Evolutionary conservation across 176 grass and related monocot genomes (phyloP), one percentile per base, ranked within the genome.

Genomic region (Oryza nivara): DNA sequence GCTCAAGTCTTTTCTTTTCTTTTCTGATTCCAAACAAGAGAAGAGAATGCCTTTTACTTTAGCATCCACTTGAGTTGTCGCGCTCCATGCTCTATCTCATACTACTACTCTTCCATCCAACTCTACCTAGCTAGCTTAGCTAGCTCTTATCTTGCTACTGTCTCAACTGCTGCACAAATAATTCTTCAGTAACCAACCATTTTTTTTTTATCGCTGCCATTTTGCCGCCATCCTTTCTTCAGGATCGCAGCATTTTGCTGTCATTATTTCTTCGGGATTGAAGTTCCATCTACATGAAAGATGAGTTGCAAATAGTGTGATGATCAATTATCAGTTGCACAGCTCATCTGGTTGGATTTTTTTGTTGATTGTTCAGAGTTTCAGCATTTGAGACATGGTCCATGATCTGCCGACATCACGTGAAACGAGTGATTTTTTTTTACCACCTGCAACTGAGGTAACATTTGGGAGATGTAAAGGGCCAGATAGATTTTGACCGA

Each of bases 101-200:
- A 73, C 54, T 56, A 41, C 40, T 41, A 58, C 54, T 36, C 68
- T 30, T 77, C 73, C 54, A 82, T 89, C 63, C 49, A 65, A 8
- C 7, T 41, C 7, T 41, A 58, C 48, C 65, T 68, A 69, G 17
- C 78, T 58, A 58, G 30, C 30, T 32, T 32, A 26, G 6, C 2
- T 20, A 7, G 52, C 2, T 58, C 52, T 17, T 58, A 20, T 32
- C 54, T 34, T 34, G 47, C 40, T 81, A 89, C 77, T 68, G 67
- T 83, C 80, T 75, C 88, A 83, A 87, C 88, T 87, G 80, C 69
- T 83, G 36, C 75, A 60, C 32, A 22, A n/a, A 79, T 83, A 69
- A 70, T 83, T 79, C 63, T 30, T 41, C 48, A n/a, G 60, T 68
- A 67, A 65, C 2, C 28, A 65, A 41, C 12, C 6, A 23, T 23